phyloP scores from a whole-genome alignment of 805 yeast genomes.

The Hanseniaspora pseudoguilliermondii region DNA sequence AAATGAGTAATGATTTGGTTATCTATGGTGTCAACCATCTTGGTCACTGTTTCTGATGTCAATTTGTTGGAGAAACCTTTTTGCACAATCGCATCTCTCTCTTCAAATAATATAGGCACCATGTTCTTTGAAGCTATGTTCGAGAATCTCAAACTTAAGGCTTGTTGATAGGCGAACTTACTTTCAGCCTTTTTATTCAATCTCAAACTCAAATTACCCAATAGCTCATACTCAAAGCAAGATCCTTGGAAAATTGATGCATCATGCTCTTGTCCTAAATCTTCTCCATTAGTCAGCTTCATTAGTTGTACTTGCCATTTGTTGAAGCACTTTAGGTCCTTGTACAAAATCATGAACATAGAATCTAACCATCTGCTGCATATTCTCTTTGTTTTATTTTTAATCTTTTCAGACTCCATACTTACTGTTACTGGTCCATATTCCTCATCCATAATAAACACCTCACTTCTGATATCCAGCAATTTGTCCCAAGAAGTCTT shows the following conservation, averaged over 20 bases:
- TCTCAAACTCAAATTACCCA: conserved; percentile 76
- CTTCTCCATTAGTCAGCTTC: conserved; percentile 79
- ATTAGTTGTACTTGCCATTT: conserved; percentile 87
- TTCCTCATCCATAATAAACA: conserved; percentile 60
- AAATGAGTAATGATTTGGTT: conserved; percentile 51
- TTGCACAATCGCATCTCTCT: conserved; percentile 27
- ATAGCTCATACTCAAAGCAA: conserved; percentile 82
- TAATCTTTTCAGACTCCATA: background rate
- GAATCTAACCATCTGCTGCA: conserved; percentile 76
- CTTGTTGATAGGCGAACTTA: conserved; percentile 64
- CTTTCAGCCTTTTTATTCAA: conserved; percentile 82
- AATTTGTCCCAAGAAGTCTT: conserved; percentile 63
- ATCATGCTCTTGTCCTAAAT: conserved; percentile 39
- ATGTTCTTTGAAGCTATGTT: conserved; percentile 66
- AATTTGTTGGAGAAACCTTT: conserved; percentile 18
- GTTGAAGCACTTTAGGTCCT: conserved; percentile 69
- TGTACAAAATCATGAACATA: conserved; percentile 55
- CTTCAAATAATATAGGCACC: conserved; percentile 49
- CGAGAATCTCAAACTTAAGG: conserved; percentile 63
- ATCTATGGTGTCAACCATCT: conserved; percentile 28
- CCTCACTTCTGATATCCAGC: conserved; percentile 44
- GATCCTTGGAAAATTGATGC: conserved; percentile 31
- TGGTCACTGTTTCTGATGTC: conserved; percentile 27
- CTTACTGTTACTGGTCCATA: conserved; percentile 24
- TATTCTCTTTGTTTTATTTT: conserved; percentile 33